Base-by-base conservation (phyloP, 257 asterid species). In the Solanum commersonii region DNA sequence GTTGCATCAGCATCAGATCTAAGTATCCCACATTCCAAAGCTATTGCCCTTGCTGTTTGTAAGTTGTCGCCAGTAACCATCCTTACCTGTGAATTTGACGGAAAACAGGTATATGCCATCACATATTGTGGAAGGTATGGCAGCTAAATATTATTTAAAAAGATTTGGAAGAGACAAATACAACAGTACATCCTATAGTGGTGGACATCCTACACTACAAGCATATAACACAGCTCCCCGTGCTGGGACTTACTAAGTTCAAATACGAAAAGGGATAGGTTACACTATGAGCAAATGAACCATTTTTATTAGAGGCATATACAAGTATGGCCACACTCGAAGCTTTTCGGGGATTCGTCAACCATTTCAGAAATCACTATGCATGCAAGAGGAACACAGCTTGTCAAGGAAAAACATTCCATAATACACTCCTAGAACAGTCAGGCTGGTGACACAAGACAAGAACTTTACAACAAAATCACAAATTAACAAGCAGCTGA, bases 21-120 rank as follows among this genome's bases (percentile, higher is more conserved):
- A 90, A 97, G 91, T 88, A 97, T 95, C 85, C 99, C 99, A 87
- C 99, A 97, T 88, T 97, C 99, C 87, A 95, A 89, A 90, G 99
- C 99, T 89, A 97, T 97, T 73, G 99, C 98, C 87, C 71, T 93
- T 65, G 99, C 99, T 65, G 99, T 97, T 91, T 90, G 98, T 87
- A 94, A 93, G 93, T 95, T 94, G 91, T 97, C 99, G 56, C 99
- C 99, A 37, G 99, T 97, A 63, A 96, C 99, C 99, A 97, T 97
- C 79, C 99, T 98, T 10, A 97, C 98, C 99, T 97, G 87, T 63
- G 22, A 40, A 67, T 89, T 44, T 71, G 49, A 38, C 22, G 71
- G 72, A 34, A 12, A 11, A 46, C 42, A 87, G 44, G 68, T 46
- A 29, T 82, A 49, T 29, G 86, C 20, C 12, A 46, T n/a, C 27